Evolutionary conservation across 129 eudicot genomes (phyloP).

Genomic region (Flaveria bidentis): DNA sequence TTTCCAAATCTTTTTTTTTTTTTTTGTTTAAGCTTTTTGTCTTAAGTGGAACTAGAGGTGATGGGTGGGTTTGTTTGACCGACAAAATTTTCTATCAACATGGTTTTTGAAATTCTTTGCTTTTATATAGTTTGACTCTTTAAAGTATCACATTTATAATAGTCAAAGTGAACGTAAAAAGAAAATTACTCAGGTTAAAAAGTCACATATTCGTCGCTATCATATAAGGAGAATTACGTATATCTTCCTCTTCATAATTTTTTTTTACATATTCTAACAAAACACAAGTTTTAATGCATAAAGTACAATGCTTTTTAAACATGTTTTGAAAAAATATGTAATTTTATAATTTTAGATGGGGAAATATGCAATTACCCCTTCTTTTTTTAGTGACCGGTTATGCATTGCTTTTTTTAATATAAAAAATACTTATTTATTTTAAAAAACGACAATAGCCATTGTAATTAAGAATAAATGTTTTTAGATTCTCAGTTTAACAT

Average conservation of each 20-base stretch:
- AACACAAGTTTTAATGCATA: too few species aligned
- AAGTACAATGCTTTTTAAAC: too few species aligned
- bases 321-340: too few species aligned
- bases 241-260: too few species aligned
- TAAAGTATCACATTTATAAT: background rate
- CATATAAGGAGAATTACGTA: too few species aligned
- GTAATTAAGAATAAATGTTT: too few species aligned
- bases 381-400: too few species aligned
- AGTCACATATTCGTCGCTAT: background rate
- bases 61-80: background rate
- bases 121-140: background rate
- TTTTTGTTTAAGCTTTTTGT: background rate
- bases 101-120: background rate
- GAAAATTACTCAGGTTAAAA: background rate
- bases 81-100: background rate
- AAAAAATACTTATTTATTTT: background rate
- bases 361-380: too few species aligned
- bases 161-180: background rate
- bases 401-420: background rate
- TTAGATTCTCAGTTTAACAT: too few species aligned
- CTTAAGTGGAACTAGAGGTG: background rate
- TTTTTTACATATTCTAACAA: too few species aligned
- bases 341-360: too few species aligned
- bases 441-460: too few species aligned
- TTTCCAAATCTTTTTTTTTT: conserved; percentile 19